Base-by-base conservation (phyloP, 345 rosid genomes). In the Euphorbia peplus region DNA sequence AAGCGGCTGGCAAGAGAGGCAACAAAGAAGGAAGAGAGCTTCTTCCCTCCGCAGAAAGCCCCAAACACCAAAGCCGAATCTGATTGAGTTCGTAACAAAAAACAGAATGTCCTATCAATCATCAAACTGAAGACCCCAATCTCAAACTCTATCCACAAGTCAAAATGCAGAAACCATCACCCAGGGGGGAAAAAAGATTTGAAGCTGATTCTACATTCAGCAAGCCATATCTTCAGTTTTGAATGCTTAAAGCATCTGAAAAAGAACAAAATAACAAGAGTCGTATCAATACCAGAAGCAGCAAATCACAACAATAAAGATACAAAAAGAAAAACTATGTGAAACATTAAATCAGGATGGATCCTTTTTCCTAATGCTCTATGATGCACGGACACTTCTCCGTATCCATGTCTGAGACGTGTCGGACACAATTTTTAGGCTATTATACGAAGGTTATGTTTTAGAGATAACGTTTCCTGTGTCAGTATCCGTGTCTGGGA, bases 11-110 rank as follows among this genome's bases (percentile, higher is more conserved):
- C 75, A 73, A 75, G 74, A 68, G 76, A 39, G 80, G 82, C 80
- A 11, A 81, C 71, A 53, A 70, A 39, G 60, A 64, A 30, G 69
- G 77, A 81, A 83, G 87, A 81, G 77, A 83, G 74, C 63, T 69
- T 67, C 81, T 81, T 78, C 86, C 81, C 82, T 70, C 74, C 83
- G 68, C 68, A 56, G 71, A 76, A 67, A 68, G 68, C 73, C 63
- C 82, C 85, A 70, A 70, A 70, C 80, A 73, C 88, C 80, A 69
- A 81, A 70, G 67, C 76, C 79, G 63, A 68, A 53, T 24, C 71
- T 30, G 73, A 63, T 72, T 41, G 62, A 71, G 22, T 22, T 51
- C 29, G 75, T 42, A 67, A 73, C 56, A 32, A 59, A 39, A 28
- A 70, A 53, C 3, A 39, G 18, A 67, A 51, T 67, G 66, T 73